phyloP scores from a whole-genome alignment of 129 eudicot genomes.

The Dittrichia graveolens region DNA sequence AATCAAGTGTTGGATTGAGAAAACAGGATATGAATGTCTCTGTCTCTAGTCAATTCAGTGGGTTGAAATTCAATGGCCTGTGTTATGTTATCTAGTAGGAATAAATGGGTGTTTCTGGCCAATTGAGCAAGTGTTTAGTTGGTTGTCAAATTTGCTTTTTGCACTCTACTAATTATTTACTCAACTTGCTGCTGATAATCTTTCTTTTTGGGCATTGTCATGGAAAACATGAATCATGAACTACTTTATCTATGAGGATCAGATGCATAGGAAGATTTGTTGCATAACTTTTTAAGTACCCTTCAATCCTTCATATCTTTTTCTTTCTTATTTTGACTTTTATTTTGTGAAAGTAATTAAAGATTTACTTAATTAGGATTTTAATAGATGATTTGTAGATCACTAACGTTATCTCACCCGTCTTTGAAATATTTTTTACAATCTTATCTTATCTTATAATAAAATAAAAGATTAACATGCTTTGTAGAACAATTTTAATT shows the following conservation, averaged over 20 bases:
- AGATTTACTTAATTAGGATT: not conserved
- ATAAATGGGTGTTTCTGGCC: conserved; percentile 31
- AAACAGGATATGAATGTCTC: not conserved
- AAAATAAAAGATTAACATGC: too few relatives aligned
- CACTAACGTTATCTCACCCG: too few relatives aligned
- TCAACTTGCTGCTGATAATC: conserved; percentile 25
- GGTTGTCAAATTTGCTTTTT: conserved; percentile 15
- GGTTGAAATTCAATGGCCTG: conserved; percentile 8
- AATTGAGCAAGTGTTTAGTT: conserved; percentile 28
- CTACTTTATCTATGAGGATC: conserved; percentile 12
- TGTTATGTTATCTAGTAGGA: conserved; percentile 29
- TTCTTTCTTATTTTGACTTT: not conserved
- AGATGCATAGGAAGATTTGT: conserved; percentile 27
- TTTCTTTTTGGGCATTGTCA: conserved; percentile 14
- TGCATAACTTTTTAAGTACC: conserved; percentile 11
- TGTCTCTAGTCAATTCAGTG: not conserved
- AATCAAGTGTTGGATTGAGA: not conserved
- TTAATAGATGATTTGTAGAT: not conserved
- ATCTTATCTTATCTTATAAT: too few relatives aligned
- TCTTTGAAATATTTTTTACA: too few relatives aligned
- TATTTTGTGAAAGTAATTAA: not conserved
- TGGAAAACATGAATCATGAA: conserved; percentile 20
- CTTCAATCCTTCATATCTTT: not conserved
- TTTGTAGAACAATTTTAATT: too few relatives aligned
- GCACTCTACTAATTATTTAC: not conserved